Conservation (phyloP, 306 rosid species). For the Malus sieversii region DNA sequence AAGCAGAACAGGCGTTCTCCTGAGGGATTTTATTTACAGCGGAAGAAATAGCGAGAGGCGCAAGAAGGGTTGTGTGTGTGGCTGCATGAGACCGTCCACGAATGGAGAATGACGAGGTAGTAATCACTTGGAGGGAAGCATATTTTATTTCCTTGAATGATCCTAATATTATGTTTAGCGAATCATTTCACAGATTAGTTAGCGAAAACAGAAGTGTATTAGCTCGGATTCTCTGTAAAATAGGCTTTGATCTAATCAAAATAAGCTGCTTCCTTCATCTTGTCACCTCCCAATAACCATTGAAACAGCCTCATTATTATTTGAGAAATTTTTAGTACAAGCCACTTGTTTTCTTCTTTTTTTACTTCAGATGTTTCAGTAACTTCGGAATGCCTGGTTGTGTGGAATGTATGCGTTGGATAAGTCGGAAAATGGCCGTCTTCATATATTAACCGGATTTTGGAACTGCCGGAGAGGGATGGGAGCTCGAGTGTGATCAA, state of each 20-base stretch:
- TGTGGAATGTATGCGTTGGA: neutral
- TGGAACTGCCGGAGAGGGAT: neutral
- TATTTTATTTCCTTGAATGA: slow-evolving; percentile 23
- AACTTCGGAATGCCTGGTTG: too few relatives aligned
- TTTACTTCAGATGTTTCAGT: neutral
- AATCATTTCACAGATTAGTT: slow-evolving; percentile 27
- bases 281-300: neutral
- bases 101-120: slow-evolving; percentile 48
- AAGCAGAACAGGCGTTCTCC: slow-evolving; percentile 53
- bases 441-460: neutral
- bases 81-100: slow-evolving; percentile 59
- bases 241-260: slow-evolving; percentile 23
- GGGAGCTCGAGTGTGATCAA: too few relatives aligned
- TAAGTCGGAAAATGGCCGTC: neutral
- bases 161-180: slow-evolving; percentile 22
- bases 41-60: slow-evolving; percentile 46
- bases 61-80: slow-evolving; percentile 54
- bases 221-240: slow-evolving; percentile 15
- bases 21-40: slow-evolving; percentile 66
- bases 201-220: neutral
- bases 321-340: neutral
- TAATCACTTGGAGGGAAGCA: slow-evolving; percentile 17
- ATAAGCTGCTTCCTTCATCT: slow-evolving; percentile 26
- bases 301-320: neutral
- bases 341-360: neutral